Evolutionary conservation across 108 stramenopile species (phyloP).

Genomic region (Skeletonema marinoi): DNA sequence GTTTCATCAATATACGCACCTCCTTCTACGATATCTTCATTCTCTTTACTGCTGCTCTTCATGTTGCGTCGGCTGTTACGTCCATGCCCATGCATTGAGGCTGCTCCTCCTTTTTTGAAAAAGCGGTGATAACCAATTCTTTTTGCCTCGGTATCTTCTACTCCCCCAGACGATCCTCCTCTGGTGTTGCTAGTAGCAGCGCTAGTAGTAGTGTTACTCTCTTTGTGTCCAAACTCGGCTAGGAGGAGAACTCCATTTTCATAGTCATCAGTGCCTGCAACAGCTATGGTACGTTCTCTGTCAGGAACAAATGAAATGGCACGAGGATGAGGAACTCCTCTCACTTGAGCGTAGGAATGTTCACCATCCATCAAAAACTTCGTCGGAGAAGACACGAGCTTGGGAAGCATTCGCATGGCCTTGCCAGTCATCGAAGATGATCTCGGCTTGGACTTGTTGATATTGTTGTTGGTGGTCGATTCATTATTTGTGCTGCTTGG

Average conservation of each 20-base stretch:
- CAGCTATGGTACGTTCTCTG: slow-evolving; percentile 67
- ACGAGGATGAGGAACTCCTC: slow-evolving; percentile 78
- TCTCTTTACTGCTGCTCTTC: slow-evolving; percentile 53
- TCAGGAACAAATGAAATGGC: slow-evolving; percentile 86
- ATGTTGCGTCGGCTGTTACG: slow-evolving; percentile 45
- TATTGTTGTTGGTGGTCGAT: slow-evolving; percentile 2
- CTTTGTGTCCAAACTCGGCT: slow-evolving; percentile 58
- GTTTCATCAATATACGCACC: slow-evolving; percentile 56
- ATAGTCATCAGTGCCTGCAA: slow-evolving; percentile 83
- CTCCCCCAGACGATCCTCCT: slow-evolving; percentile 9
- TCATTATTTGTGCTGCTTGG: slow-evolving; percentile 12
- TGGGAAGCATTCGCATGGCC: slow-evolving; percentile 51
- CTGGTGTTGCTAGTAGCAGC: not conserved
- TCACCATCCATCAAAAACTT: slow-evolving; percentile 50
- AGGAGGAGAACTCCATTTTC: slow-evolving; percentile 85
- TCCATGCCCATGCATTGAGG: slow-evolving; percentile 31
- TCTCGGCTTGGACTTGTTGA: not conserved
- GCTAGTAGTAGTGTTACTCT: not conserved
- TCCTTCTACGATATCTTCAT: slow-evolving; percentile 29
- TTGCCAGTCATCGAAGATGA: slow-evolving; percentile 59
- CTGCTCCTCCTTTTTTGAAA: slow-evolving; percentile 47
- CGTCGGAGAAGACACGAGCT: slow-evolving; percentile 35
- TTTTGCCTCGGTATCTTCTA: slow-evolving; percentile 31
- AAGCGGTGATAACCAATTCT: slow-evolving; percentile 53
- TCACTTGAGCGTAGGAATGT: slow-evolving; percentile 76